phyloP scores from a whole-genome alignment of 2,329 filamentous ascomycete species.

The Fusarium euwallaceae region DNA sequence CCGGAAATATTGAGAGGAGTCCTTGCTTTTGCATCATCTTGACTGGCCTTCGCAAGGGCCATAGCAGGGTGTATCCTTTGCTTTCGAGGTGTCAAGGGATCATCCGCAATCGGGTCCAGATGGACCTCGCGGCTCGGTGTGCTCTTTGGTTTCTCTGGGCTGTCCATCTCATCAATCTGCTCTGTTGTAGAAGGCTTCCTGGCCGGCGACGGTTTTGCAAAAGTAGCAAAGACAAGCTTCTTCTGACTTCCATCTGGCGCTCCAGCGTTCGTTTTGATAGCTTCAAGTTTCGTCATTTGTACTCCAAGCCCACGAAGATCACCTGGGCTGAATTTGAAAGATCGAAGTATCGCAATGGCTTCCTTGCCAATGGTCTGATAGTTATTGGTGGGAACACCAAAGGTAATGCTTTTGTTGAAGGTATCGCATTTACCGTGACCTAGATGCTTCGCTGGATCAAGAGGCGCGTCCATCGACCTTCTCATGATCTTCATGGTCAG shows the following conservation, averaged over 20 bases:
- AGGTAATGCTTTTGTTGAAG: constrained; percentile 86
- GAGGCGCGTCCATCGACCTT: constrained; percentile 84
- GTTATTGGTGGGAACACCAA: constrained; percentile 88
- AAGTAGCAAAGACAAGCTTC: constrained; percentile 78
- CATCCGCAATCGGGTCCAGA: constrained; percentile 68
- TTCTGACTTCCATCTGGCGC: constrained; percentile 81
- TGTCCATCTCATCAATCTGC: constrained; percentile 64
- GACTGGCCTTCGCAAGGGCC: constrained; percentile 63
- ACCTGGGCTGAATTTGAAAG: constrained; percentile 87
- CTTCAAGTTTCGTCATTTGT: constrained; percentile 93
- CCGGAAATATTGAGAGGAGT: constrained; percentile 82
- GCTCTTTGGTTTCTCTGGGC: constrained; percentile 50
- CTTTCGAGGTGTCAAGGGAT: constrained; percentile 66
- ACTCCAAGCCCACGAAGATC: constrained; percentile 94
- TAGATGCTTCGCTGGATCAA: constrained; percentile 92
- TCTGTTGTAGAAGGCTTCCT: constrained; percentile 60
- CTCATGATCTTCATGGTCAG: constrained; percentile 97
- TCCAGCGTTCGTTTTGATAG: constrained; percentile 72
- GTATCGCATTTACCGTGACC: constrained; percentile 96
- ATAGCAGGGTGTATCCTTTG: constrained; percentile 67
- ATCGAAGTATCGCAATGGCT: constrained; percentile 84
- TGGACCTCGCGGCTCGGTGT: constrained; percentile 49
- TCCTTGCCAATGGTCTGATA: constrained; percentile 81
- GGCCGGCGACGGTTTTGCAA: constrained; percentile 54
- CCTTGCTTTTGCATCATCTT: constrained; percentile 68